These are phyloP conservation scores for Alternaria longipes DNA, from an alignment of 2,329 filamentous ascomycete genomes.

Conservation along the genomic window DNA sequence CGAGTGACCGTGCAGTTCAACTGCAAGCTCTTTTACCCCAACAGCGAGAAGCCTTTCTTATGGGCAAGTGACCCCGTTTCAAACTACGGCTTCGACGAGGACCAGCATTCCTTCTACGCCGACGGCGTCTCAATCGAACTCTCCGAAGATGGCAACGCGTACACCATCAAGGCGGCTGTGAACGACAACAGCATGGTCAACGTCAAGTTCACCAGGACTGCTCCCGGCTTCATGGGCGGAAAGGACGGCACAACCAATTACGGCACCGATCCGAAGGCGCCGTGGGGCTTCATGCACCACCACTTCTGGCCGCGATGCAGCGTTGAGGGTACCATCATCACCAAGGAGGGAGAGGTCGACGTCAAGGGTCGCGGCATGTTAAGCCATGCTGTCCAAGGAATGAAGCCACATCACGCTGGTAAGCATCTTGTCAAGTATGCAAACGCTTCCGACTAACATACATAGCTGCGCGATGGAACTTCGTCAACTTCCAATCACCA, in stretches of 20 bases:
- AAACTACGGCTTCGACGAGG: constrained; percentile 84
- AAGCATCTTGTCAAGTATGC: constrained; percentile 35
- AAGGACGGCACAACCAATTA: constrained; percentile 84
- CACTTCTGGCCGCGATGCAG: constrained; percentile 91
- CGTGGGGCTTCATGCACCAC: constrained; percentile 93
- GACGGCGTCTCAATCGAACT: constrained; percentile 86
- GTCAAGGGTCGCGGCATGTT: constrained; percentile 83
- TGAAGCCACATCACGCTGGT: constrained; percentile 98
- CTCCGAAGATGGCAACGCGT: constrained; percentile 81
- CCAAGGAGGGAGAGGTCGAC: constrained; percentile 80
- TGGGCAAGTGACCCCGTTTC: constrained; percentile 85
- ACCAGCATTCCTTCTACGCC: constrained; percentile 84
- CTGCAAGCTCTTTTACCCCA: constrained; percentile 86
- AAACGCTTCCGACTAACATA: constrained; percentile 19
- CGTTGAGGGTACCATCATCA: constrained; percentile 84
- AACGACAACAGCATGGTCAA: constrained; percentile 86
- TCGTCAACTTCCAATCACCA: constrained; percentile 87
- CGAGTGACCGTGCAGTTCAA: constrained; percentile 94
- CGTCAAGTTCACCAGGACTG: constrained; percentile 76
- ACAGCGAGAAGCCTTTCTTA: constrained; percentile 74
- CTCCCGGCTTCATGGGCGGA: constrained; percentile 86
- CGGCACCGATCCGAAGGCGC: constrained; percentile 83
- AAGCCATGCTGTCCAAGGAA: constrained; percentile 88
- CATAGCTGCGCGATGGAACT: constrained; percentile 86
- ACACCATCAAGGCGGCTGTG: constrained; percentile 88